Evolutionary conservation across 805 yeast genomes (phyloP).

Genomic region (Yarrowia porcina): DNA sequence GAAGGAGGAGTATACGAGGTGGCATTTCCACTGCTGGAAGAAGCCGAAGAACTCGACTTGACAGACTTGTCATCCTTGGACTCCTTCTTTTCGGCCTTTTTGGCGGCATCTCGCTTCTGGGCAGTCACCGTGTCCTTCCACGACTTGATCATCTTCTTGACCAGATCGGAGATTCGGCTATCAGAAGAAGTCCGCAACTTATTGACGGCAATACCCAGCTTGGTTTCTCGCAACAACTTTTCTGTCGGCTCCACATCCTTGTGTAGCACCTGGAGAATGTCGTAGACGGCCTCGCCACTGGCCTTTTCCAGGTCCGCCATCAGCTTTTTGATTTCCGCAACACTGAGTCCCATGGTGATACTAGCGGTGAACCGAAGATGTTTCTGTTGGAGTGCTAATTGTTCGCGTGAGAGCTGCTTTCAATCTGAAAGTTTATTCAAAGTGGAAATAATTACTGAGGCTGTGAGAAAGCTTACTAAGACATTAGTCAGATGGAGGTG

Average conservation of each 20-base stretch:
- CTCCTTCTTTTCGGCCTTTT: constrained; percentile 25
- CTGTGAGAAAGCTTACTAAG: too few species aligned
- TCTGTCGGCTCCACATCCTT: constrained; percentile 81
- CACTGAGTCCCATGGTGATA: constrained; percentile 27
- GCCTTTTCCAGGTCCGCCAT: constrained; percentile 74
- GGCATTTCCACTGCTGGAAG: not conserved
- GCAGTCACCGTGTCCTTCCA: constrained; percentile 86
- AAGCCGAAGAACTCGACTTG: constrained; percentile 14
- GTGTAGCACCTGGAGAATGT: constrained; percentile 62
- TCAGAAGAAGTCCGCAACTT: constrained; percentile 75
- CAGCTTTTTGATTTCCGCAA: constrained; percentile 68
- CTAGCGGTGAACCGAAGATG: too few species aligned
- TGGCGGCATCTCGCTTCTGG: constrained; percentile 35
- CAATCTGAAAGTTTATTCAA: too few species aligned
- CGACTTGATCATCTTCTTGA: constrained; percentile 72
- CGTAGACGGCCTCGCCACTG: constrained; percentile 57
- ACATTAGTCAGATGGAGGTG: too few species aligned
- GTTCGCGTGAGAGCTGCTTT: too few species aligned
- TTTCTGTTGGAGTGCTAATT: too few species aligned
- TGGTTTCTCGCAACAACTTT: constrained; percentile 81
- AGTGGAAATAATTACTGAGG: too few species aligned
- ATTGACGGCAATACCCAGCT: constrained; percentile 96
- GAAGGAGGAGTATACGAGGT: constrained; percentile 45
- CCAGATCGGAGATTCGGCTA: constrained; percentile 55
- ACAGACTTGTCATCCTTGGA: constrained; percentile 14